Conservation (phyloP, 495 filamentous ascomycete genomes). For the Wilcoxina mikolae region DNA sequence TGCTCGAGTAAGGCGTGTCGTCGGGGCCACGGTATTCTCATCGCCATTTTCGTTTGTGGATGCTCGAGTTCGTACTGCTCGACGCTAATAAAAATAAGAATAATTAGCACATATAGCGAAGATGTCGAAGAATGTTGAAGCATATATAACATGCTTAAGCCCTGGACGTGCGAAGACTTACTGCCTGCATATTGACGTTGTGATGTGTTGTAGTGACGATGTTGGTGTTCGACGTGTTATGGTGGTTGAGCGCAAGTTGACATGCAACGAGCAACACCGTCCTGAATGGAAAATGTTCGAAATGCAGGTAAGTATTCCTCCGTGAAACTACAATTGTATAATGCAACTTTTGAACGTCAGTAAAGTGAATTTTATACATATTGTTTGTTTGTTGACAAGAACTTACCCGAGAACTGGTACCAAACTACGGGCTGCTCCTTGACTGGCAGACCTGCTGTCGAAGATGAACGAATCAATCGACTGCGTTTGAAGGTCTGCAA, state of each 20-base stretch:
- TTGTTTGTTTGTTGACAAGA: slow-evolving; percentile 5
- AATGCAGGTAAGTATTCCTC: neutral
- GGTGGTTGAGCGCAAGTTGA: neutral
- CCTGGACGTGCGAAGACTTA: neutral
- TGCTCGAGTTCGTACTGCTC: slow-evolving; percentile 46
- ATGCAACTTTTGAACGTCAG: neutral
- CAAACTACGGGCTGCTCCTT: neutral
- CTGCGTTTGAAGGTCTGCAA: slow-evolving; percentile 1
- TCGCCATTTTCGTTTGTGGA: slow-evolving; percentile 69
- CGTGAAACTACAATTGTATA: neutral
- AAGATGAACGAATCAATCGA: neutral
- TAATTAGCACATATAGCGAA: neutral
- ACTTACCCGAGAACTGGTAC: neutral
- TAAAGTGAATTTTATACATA: neutral
- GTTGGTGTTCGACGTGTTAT: neutral
- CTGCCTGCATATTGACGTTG: slow-evolving; percentile 2
- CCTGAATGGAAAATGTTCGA: neutral
- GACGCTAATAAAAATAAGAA: slow-evolving; percentile 14
- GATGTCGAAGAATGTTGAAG: neutral
- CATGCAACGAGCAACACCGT: neutral
- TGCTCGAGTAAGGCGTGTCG: slow-evolving; percentile 76
- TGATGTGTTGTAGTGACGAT: neutral
- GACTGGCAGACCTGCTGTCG: slow-evolving; percentile 2
- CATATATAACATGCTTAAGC: neutral
- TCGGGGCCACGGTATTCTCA: slow-evolving; percentile 53